Evolutionary conservation across 345 rosid species (phyloP), one percentile per base, ranked within the genome.

Genomic region (Brassica carinata): DNA sequence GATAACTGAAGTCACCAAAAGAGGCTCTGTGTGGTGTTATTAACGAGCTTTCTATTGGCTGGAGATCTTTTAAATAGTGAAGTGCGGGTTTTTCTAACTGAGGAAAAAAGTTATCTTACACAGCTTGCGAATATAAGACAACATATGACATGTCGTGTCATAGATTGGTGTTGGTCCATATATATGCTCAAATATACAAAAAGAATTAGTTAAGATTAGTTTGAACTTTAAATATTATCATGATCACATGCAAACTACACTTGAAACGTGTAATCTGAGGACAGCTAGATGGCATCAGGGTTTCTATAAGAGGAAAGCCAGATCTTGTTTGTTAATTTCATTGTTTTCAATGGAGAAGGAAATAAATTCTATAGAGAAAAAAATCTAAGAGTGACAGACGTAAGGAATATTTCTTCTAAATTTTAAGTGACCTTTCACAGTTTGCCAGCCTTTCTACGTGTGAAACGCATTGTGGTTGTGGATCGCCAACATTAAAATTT

Each of bases 401-500:
- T 38, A 64, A 66, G 58, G 83, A 81, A 61, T 81, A 26, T 5
- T 70, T 9, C 71, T 81, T 76, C 26, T 26, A 5, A 70, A 76
- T 9, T 23, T 71, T 71, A 77, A 33, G 62, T 81, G 81, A 59
- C 81, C 64, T 59, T 67, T 81, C 84, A 67, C 18, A 58, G 31
- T 67, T 43, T 73, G 70, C 77, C 71, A 81, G 77, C 84, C 70
- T 76, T 76, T 81, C 59, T 57, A 45, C 66, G 77, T 57, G 72
- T 69, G 45, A 70, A 64, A 70, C 69, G 80, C 69, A 40, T 64
- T 81, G 51, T 65, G 8, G 74, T 73, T 64, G 69, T 81, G 81
- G 77, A 71, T 59, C 33, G 69, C 77, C 76, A 76, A 72, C 84
- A 81, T 77, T 72, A 72, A 81, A 5, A 59, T 81, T 81, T 81